A percentile compares a stretch with the other conserved stretches of the same genome.
Conservation (phyloP, 192 early-diverging fungal species). For the Coemansia umbellata region DNA sequence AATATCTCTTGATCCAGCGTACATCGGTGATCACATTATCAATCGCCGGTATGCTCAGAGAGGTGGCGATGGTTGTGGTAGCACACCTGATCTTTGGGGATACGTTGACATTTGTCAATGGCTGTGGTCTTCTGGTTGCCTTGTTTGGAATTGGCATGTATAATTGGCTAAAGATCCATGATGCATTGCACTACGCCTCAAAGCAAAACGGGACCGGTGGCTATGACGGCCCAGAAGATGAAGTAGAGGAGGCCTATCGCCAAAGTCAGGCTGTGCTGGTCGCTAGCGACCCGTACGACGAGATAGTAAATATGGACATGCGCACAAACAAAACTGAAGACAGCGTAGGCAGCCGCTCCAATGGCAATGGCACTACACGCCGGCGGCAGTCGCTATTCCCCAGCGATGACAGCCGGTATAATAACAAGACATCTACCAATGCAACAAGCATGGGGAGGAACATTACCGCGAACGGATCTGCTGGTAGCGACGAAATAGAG, state of each 20-base stretch:
- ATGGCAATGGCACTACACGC: slow-evolving; percentile 7
- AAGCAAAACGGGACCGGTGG: too few relatives aligned
- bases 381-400: slow-evolving; percentile 17
- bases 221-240: background rate
- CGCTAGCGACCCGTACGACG: slow-evolving; percentile 25
- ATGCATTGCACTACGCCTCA: slow-evolving; percentile 2
- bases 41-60: slow-evolving; percentile 85
- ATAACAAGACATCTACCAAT: too few relatives aligned
- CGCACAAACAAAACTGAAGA: background rate
- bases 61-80: slow-evolving; percentile 76
- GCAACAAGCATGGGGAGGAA: too few relatives aligned
- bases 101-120: slow-evolving; percentile 67
- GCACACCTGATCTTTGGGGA: slow-evolving; percentile 80
- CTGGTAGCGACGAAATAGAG: background rate
- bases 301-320: slow-evolving; percentile 4
- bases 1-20: slow-evolving; percentile 77
- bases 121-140: slow-evolving; percentile 72
- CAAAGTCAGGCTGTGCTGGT: slow-evolving; percentile 28
- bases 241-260: slow-evolving; percentile 4
- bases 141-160: slow-evolving; percentile 79
- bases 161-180: slow-evolving; percentile 65
- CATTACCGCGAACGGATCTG: too few relatives aligned
- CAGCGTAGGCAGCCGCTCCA: slow-evolving; percentile 1
- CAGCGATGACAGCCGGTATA: too few relatives aligned
- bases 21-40: slow-evolving; percentile 86